These are phyloP conservation scores for Curvularia eragrostidis DNA, from an alignment of 2,329 filamentous ascomycete genomes.

Conservation along the genomic window DNA sequence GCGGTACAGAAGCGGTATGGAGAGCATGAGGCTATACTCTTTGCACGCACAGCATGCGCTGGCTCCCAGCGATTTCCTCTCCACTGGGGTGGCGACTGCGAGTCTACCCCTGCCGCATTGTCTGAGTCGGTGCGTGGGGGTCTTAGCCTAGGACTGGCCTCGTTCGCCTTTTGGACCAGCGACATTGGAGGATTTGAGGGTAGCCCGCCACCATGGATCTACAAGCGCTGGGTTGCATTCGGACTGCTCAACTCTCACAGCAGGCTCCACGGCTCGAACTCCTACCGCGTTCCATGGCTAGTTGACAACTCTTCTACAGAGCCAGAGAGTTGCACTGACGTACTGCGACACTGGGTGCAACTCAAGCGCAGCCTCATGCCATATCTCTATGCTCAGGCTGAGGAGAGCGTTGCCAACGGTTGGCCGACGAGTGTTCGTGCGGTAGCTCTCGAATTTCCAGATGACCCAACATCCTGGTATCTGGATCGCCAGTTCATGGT, in stretches of 20 bases:
- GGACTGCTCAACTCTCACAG: conserved; percentile 74
- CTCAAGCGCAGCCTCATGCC: conserved; percentile 65
- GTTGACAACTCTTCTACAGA: conserved; percentile 68
- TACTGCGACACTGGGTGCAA: conserved; percentile 62
- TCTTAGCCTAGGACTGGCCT: conserved; percentile 67
- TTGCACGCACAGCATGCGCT: conserved; percentile 71
- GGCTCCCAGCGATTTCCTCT: conserved; percentile 72
- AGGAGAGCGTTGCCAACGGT: conserved; percentile 60
- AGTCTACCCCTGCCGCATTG: conserved; percentile 75
- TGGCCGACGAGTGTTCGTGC: conserved; percentile 67
- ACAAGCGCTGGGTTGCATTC: conserved; percentile 81
- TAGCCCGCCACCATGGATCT: conserved; percentile 69
- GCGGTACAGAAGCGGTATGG: conserved; percentile 63
- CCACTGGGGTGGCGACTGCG: conserved; percentile 76
- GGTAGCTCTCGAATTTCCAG: conserved; percentile 73
- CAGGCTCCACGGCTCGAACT: conserved; percentile 71
- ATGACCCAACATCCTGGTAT: conserved; percentile 71
- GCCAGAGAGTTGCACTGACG: conserved; percentile 56
- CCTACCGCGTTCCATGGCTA: conserved; percentile 77
- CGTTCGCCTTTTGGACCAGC: conserved; percentile 72
- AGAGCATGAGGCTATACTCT: conserved; percentile 65
- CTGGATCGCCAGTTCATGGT: conserved; percentile 77
- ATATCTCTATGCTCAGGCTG: conserved; percentile 62
- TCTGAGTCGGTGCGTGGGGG: conserved; percentile 73
- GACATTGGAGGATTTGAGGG: conserved; percentile 78